Conservation (phyloP, 768 basidiomycete species). For the Serendipita vermifera region DNA sequence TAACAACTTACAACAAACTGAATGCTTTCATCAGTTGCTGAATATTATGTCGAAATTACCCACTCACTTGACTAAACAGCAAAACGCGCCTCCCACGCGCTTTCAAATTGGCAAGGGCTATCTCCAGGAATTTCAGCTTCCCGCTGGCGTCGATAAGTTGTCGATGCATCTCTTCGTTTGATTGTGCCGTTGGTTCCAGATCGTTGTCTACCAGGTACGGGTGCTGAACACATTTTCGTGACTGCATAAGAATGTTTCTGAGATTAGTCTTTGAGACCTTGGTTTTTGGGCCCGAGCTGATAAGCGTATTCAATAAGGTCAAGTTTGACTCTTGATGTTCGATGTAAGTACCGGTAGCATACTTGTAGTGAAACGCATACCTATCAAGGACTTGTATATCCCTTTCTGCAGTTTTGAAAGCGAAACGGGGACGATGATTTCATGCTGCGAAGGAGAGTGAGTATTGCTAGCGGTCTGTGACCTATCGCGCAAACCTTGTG, state of each 20-base stretch:
- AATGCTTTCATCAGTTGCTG: background rate
- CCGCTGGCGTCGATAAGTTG: slow-evolving; percentile 72
- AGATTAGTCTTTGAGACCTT: slow-evolving; percentile 37
- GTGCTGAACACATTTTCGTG: slow-evolving; percentile 66
- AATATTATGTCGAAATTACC: background rate
- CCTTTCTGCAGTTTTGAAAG: slow-evolving; percentile 79
- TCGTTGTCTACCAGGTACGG: slow-evolving; percentile 73
- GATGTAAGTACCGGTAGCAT: slow-evolving; percentile 17
- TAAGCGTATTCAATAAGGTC: background rate
- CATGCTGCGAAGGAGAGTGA: slow-evolving; percentile 41
- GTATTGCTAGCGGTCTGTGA: background rate
- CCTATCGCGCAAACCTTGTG: slow-evolving; percentile 49
- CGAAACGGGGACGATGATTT: slow-evolving; percentile 82
- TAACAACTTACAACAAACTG: background rate
- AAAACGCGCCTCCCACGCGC: slow-evolving; percentile 78
- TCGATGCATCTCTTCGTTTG: slow-evolving; percentile 50
- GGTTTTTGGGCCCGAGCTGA: background rate
- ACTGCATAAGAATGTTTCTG: slow-evolving; percentile 78
- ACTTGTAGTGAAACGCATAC: slow-evolving; percentile 29
- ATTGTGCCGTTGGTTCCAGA: slow-evolving; percentile 59
- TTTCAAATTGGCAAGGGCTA: slow-evolving; percentile 69
- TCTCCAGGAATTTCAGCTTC: slow-evolving; percentile 70
- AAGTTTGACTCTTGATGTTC: background rate
- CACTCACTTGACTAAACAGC: slow-evolving; percentile 74
- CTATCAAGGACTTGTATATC: slow-evolving; percentile 74